These are phyloP conservation scores for Trametes cubensis DNA, from an alignment of 768 basidiomycete genomes.

Conservation along the genomic window DNA sequence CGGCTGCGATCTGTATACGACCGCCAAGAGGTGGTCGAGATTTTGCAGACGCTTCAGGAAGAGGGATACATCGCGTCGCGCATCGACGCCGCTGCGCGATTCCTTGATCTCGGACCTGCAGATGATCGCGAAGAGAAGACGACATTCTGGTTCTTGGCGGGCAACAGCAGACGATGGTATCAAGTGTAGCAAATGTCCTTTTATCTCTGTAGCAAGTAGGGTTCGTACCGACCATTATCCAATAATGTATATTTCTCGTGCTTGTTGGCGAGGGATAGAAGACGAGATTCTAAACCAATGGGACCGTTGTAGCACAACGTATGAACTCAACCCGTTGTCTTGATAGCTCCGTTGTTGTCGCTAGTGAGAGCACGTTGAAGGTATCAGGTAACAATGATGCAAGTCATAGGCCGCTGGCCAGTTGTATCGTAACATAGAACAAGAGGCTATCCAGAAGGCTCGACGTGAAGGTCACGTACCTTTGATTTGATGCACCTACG, in stretches of 20 bases:
- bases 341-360: too few relatives aligned
- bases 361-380: too few relatives aligned
- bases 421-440: not conserved
- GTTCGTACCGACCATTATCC: too few relatives aligned
- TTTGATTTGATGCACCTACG: too few relatives aligned
- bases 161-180: constrained; percentile 65
- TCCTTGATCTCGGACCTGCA: constrained; percentile 37
- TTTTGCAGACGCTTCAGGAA: constrained; percentile 54
- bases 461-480: too few relatives aligned
- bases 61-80: constrained; percentile 51
- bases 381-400: not conserved
- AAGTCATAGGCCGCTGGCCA: not conserved
- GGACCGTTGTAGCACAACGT: too few relatives aligned
- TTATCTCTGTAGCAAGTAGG: not conserved
- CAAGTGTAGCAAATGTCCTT: constrained; percentile 42
- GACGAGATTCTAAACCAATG: too few relatives aligned
- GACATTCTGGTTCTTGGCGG: constrained; percentile 58
- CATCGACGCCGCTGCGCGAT: constrained; percentile 24
- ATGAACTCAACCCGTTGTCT: too few relatives aligned
- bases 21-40: constrained; percentile 70
- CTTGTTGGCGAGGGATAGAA: too few relatives aligned
- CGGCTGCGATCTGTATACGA: constrained; percentile 73
- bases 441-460: too few relatives aligned
- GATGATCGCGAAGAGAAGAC: constrained; percentile 55
- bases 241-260: too few relatives aligned